A percentile compares a stretch with the other conserved stretches of the same genome.
Evolutionary conservation across 257 asterid genomes (phyloP).

Genomic region (Solanum pennellii): DNA sequence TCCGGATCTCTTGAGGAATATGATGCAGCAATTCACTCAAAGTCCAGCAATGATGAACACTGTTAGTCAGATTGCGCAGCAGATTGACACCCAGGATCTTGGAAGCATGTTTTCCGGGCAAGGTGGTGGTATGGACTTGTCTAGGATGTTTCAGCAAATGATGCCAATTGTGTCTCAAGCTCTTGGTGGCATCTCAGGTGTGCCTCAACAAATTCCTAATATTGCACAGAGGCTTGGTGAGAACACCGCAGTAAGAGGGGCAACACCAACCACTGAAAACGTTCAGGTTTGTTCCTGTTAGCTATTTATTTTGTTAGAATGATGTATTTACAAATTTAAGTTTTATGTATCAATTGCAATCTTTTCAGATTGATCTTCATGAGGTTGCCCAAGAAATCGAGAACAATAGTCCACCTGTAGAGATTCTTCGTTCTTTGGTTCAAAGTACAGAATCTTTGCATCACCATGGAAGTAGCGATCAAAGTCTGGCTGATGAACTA

Average conservation of each 20-base stretch:
- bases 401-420: constrained; percentile 25
- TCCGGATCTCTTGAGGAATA: constrained; percentile 72
- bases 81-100: constrained; percentile 62
- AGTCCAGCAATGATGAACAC: constrained; percentile 81
- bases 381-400: constrained; percentile 34
- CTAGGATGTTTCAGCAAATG: constrained; percentile 94
- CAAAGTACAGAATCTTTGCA: constrained; percentile 22
- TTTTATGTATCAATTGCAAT: background rate
- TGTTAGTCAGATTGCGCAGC: constrained; percentile 83
- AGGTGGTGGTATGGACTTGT: constrained; percentile 64
- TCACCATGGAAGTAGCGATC: constrained; percentile 8
- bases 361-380: constrained; percentile 25
- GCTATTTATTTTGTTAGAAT: background rate
- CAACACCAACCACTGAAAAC: constrained; percentile 6
- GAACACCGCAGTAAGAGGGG: constrained; percentile 22
- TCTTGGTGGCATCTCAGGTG: constrained; percentile 51
- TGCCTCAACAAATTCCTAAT: constrained; percentile 19
- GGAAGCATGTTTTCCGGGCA: constrained; percentile 72
- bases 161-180: constrained; percentile 95
- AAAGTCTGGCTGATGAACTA: constrained; percentile 26
- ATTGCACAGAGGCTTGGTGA: constrained; percentile 11
- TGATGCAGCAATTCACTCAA: constrained; percentile 75
- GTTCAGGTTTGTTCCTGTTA: constrained; percentile 43
- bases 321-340: background rate
- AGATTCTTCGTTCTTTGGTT: constrained; percentile 34